Evolutionary conservation across 1,139 yeast species (phyloP), one percentile per base, ranked within the genome.

Genomic region (Spencermartinsiella ligniputridi): DNA sequence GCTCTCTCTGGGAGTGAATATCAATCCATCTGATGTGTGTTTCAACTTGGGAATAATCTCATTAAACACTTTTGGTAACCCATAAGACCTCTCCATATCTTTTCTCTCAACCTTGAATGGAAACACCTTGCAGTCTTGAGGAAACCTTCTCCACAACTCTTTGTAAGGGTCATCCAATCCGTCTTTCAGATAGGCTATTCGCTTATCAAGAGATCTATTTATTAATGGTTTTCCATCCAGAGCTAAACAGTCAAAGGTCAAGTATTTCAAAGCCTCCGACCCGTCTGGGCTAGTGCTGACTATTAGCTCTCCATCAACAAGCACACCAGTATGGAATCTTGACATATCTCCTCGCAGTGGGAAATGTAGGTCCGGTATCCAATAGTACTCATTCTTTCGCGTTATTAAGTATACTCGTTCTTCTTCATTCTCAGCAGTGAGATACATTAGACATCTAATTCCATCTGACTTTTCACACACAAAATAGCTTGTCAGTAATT

Each of bases 381-480:
- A 77, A 58, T 77, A 85, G 62, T 83, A 92, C 52, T 90, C 95
- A 60, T 89, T 87, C 54, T 84, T 94, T 57, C 99, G 73, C 30
- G 95, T 92, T 41, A 94, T 83, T 53, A 79, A 74, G 69, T 71
- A 90, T 60, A 74, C 86, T 13, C 60, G 55, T 46, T 69, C 74
- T 16, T 60, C 60, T n/a, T 80, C 81, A 52, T 77, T 35, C 19
- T 54, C 56, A 17, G 82, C 83, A 2, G 87, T 79, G 2, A 88
- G 82, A 58, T 85, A 90, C 58, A 87, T 70, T 36, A 92, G 68
- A 49, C 95, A 87, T 45, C 99, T 72, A 44, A 92, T 70, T 0
- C 99, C 99, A 64, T 94, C 98, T 0, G 95, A 81, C 63, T 94
- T 94, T 60, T 94, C 99, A 68, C 98, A 92, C 0, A 92, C 98